Evolutionary conservation across 106 monocot genomes (phyloP).

Genomic region (Dendrobium nobile): DNA sequence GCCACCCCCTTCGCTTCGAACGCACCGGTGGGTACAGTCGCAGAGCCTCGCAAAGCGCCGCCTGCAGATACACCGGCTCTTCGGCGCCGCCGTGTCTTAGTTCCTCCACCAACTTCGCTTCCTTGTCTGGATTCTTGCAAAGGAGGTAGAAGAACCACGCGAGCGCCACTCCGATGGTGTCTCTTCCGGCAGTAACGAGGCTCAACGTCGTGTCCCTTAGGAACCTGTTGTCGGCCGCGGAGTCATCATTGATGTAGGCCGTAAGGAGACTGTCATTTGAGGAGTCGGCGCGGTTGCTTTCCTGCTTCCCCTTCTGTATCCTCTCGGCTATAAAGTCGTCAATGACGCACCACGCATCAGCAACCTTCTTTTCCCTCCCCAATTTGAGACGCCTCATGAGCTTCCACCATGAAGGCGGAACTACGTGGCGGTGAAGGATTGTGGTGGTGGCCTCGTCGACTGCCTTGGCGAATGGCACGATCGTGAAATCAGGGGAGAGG

Average conservation of each 20-base stretch:
- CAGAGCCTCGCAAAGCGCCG: constrained; percentile 48
- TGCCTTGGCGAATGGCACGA: constrained; percentile 26
- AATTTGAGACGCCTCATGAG: constrained; percentile 14
- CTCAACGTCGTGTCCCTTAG: constrained; percentile 32
- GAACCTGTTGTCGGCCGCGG: constrained; percentile 12
- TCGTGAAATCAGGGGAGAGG: constrained; percentile 21
- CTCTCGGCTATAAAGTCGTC: constrained; percentile 28
- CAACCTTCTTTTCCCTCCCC: constrained; percentile 31
- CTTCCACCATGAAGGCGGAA: constrained; percentile 44
- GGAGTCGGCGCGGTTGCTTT: not conserved
- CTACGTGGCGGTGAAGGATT: constrained; percentile 22
- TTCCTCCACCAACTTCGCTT: constrained; percentile 40
- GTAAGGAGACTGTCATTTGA: constrained; percentile 11
- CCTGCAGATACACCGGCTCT: constrained; percentile 44
- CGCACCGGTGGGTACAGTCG: constrained; percentile 56
- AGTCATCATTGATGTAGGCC: constrained; percentile 13
- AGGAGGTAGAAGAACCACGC: constrained; percentile 76
- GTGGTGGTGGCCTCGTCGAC: constrained; percentile 25
- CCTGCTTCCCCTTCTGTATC: constrained; percentile 22
- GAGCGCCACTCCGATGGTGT: constrained; percentile 44
- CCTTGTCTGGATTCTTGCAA: constrained; percentile 23
- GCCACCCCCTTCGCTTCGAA: constrained; percentile 43
- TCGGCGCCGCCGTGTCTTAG: constrained; percentile 10
- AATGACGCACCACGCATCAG: constrained; percentile 18
- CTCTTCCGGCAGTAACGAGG: constrained; percentile 56